Conservation (phyloP, 371 early-diverging fungal species). For the Syncephalastrum contaminatum region DNA sequence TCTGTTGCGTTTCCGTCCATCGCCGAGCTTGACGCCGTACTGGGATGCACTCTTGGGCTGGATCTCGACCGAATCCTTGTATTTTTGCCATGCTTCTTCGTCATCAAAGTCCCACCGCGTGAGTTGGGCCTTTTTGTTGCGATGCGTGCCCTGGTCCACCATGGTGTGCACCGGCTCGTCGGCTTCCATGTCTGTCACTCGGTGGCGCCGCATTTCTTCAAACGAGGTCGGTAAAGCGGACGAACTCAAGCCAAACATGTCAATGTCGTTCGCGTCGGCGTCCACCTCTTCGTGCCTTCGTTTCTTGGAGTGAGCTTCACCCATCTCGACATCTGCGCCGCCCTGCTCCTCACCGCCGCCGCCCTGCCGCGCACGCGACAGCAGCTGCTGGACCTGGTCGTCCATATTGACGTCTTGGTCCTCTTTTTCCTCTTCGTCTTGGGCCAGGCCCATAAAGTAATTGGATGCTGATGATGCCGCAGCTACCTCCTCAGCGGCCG, state of each 20-base stretch:
- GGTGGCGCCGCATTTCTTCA: constrained; percentile 33
- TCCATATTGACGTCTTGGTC: constrained; percentile 21
- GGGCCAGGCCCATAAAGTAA: constrained; percentile 24
- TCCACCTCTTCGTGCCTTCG: constrained; percentile 21
- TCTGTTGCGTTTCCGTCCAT: constrained; percentile 61
- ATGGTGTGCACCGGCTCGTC: constrained; percentile 40
- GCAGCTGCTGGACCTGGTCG: constrained; percentile 13
- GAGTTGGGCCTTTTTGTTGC: constrained; percentile 68
- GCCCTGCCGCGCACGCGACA: too few species aligned
- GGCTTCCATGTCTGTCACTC: constrained; percentile 48
- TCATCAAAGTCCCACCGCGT: constrained; percentile 78
- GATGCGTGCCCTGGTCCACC: constrained; percentile 69
- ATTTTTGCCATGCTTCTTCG: constrained; percentile 72
- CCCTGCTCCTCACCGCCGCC: not conserved
- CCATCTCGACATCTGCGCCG: not conserved
- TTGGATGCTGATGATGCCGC: constrained; percentile 17
- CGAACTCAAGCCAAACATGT: constrained; percentile 47
- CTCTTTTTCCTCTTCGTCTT: constrained; percentile 24
- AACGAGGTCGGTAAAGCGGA: constrained; percentile 46
- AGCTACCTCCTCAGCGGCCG: not conserved
- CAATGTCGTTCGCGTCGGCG: constrained; percentile 44
- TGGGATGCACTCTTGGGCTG: constrained; percentile 77
- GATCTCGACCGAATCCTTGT: constrained; percentile 69
- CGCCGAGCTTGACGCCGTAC: constrained; percentile 77
- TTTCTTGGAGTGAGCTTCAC: constrained; percentile 2